Percentiles rank a stretch among this genome's conserved stretches.
Conservation (phyloP, 768 basidiomycete species). For the Suillus tomentosus region DNA sequence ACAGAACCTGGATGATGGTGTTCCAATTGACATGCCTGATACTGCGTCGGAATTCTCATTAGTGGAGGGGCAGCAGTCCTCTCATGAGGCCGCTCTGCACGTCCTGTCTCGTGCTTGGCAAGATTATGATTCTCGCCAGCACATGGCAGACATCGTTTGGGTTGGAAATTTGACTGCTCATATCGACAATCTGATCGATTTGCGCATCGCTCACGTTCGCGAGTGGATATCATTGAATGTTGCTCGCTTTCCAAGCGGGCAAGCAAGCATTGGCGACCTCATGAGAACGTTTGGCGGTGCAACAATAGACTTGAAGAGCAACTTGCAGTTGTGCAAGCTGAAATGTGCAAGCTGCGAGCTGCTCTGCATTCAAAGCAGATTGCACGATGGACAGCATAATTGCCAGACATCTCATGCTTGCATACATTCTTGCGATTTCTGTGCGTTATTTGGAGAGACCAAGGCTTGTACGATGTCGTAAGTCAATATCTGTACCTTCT, state of each 20-base stretch:
- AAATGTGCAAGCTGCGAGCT: constrained; percentile 52
- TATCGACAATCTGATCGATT: constrained; percentile 41
- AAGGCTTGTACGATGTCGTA: constrained; percentile 50
- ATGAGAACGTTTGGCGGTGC: constrained; percentile 44
- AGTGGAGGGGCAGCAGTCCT: background rate
- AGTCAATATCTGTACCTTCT: constrained; percentile 21
- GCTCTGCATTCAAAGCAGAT: constrained; percentile 45
- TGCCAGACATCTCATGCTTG: constrained; percentile 56
- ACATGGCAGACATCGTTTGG: constrained; percentile 45
- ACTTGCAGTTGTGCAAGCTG: constrained; percentile 50
- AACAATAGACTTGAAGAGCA: constrained; percentile 47
- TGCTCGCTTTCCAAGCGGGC: constrained; percentile 43
- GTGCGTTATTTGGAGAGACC: constrained; percentile 32
- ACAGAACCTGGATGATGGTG: constrained; percentile 57
- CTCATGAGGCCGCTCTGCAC: background rate
- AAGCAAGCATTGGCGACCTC: constrained; percentile 49
- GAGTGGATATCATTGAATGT: constrained; percentile 56
- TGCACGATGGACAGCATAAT: constrained; percentile 49
- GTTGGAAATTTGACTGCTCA: constrained; percentile 36
- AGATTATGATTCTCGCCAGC: constrained; percentile 33
- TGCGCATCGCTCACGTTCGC: constrained; percentile 49
- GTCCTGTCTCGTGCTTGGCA: constrained; percentile 34
- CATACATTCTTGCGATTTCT: constrained; percentile 44
- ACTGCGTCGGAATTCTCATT: constrained; percentile 40
- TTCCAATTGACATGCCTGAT: constrained; percentile 40